A percentile compares a stretch with the other conserved stretches of the same genome.
phyloP scores from a whole-genome alignment of 2,329 filamentous ascomycete species.

The Eurotiales sp. region DNA sequence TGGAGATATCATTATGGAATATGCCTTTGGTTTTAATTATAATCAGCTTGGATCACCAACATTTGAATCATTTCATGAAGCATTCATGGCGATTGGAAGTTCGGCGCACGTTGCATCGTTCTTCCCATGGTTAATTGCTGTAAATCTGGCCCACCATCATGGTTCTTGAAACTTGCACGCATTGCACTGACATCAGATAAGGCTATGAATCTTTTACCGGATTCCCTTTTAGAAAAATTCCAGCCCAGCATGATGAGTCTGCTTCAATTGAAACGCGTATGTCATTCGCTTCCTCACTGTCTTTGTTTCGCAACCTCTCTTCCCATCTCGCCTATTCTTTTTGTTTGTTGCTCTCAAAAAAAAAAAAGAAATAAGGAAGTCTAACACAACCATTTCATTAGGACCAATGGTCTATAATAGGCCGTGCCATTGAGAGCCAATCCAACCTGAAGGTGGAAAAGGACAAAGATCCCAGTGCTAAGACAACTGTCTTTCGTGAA shows the following conservation, averaged over 20 bases:
- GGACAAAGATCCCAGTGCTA: neutral
- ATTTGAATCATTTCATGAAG: slow-evolving; percentile 23
- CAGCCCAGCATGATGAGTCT: slow-evolving; percentile 14
- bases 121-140: slow-evolving; percentile 20
- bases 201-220: slow-evolving; percentile 15
- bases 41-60: slow-evolving; percentile 21
- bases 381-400: slow-evolving; percentile 6
- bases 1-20: slow-evolving; percentile 26
- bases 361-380: neutral
- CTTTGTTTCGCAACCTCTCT: no score
- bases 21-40: slow-evolving; percentile 23
- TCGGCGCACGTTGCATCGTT: slow-evolving; percentile 20
- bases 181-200: neutral
- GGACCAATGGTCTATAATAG: slow-evolving; percentile 20
- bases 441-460: neutral
- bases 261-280: slow-evolving; percentile 15
- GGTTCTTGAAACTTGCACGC: neutral
- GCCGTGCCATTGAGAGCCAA: slow-evolving; percentile 16
- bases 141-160: neutral
- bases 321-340: no score
- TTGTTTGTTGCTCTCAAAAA: neutral
- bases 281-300: neutral
- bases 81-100: slow-evolving; percentile 20
- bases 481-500: slow-evolving; percentile 28
- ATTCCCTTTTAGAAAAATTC: slow-evolving; percentile 13